A percentile compares a stretch with the other conserved stretches of the same genome.
These are phyloP conservation scores for Microdochium bolleyi DNA, from an alignment of 2,329 filamentous ascomycete species.

Conservation along the genomic window DNA sequence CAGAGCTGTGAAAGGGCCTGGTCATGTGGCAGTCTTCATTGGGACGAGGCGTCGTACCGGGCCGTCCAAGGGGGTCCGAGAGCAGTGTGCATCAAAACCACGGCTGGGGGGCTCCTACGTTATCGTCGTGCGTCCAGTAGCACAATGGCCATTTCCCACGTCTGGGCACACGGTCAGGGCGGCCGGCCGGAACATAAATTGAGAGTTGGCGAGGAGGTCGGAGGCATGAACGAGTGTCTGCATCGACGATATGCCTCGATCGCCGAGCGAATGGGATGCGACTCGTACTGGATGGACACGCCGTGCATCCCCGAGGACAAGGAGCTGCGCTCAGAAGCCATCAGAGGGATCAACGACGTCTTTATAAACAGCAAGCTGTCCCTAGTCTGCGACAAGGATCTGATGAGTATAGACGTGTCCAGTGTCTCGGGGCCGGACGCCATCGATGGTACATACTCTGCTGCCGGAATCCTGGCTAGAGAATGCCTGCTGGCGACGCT, in stretches of 20 bases:
- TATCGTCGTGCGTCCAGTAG: neutral
- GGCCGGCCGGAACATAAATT: constrained; percentile 9
- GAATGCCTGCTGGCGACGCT: constrained; percentile 11
- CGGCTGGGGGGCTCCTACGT: neutral
- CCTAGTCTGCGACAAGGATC: constrained; percentile 14
- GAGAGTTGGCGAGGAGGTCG: no score
- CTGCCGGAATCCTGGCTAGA: constrained; percentile 2
- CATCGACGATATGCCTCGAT: constrained; percentile 12
- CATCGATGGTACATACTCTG: no score
- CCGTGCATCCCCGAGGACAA: constrained; percentile 16
- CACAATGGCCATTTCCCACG: constrained; percentile 14
- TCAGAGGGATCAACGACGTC: constrained; percentile 13
- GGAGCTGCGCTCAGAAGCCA: constrained; percentile 12
- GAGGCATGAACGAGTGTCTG: constrained; percentile 14
- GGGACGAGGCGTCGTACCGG: constrained; percentile 1
- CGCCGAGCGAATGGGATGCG: constrained; percentile 10
- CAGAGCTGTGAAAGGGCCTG: neutral
- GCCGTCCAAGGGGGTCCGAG: neutral
- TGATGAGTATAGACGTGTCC: constrained; percentile 12
- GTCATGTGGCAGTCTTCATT: neutral
- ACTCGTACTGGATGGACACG: constrained; percentile 21
- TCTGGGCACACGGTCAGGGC: constrained; percentile 17
- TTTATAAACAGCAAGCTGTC: constrained; percentile 11
- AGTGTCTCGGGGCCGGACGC: no score
- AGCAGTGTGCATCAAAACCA: neutral